phyloP scores from a whole-genome alignment of 2,329 filamentous ascomycete genomes.

The Pestalotiopsis fici region DNA sequence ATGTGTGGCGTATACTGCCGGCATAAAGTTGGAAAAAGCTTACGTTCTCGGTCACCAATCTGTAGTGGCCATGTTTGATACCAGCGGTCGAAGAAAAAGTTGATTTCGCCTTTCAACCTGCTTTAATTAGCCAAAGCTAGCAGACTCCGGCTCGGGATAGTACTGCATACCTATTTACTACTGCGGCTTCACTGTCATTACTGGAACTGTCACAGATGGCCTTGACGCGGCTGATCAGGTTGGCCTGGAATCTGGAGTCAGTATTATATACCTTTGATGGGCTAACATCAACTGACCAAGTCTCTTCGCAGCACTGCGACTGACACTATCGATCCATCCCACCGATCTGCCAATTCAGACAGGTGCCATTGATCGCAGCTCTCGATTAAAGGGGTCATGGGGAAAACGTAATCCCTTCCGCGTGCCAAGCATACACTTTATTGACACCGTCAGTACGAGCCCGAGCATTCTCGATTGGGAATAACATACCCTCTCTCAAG shows the following conservation, averaged over 20 bases:
- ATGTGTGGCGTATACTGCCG: slow-evolving; percentile 11
- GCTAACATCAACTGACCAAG: slow-evolving; percentile 44
- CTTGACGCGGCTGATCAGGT: slow-evolving; percentile 58
- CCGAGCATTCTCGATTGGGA: neutral
- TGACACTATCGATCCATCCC: slow-evolving; percentile 71
- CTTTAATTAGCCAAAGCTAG: neutral
- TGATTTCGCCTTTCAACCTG: slow-evolving; percentile 33
- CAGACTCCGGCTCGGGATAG: neutral
- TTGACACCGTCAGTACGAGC: slow-evolving; percentile 16
- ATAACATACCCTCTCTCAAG: slow-evolving; percentile 63
- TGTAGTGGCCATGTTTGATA: slow-evolving; percentile 50
- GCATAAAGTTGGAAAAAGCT: slow-evolving; percentile 17
- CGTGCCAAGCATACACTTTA: slow-evolving; percentile 66
- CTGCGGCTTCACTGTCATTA: slow-evolving; percentile 49
- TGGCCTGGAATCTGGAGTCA: slow-evolving; percentile 38
- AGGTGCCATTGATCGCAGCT: slow-evolving; percentile 71
- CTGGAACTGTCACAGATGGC: slow-evolving; percentile 60
- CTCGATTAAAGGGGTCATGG: slow-evolving; percentile 65
- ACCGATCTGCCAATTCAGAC: slow-evolving; percentile 62
- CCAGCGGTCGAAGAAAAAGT: slow-evolving; percentile 32
- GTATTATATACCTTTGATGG: neutral
- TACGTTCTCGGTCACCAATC: slow-evolving; percentile 47
- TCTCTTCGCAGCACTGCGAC: slow-evolving; percentile 71
- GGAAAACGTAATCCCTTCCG: slow-evolving; percentile 68
- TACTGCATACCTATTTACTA: slow-evolving; percentile 50